phyloP scores from a whole-genome alignment of 1,284 basidiomycete species.

The Retiboletus flavoniger region DNA sequence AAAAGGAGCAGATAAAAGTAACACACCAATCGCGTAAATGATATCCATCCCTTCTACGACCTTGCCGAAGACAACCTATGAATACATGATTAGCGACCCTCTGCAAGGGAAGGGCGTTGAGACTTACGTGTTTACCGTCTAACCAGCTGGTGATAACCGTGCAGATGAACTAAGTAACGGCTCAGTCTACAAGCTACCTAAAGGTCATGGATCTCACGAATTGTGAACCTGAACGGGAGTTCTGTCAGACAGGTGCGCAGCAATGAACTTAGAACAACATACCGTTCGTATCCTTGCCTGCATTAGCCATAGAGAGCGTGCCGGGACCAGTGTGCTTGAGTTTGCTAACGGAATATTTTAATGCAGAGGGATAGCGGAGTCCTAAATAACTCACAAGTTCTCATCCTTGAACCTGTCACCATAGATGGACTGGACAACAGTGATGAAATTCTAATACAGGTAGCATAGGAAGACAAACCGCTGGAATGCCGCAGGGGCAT shows the following conservation, averaged over 20 bases:
- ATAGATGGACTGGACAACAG: conserved; percentile 73
- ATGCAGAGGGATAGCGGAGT: background rate
- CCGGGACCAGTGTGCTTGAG: conserved; percentile 86
- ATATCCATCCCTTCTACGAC: conserved; percentile 91
- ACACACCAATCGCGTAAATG: conserved; percentile 68
- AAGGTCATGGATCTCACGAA: conserved; percentile 51
- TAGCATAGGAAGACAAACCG: conserved; percentile 33
- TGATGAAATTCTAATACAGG: background rate
- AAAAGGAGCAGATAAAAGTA: background rate
- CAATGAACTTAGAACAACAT: conserved; percentile 15
- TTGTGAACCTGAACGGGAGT: conserved; percentile 63
- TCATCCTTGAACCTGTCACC: conserved; percentile 94
- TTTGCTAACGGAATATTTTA: conserved; percentile 53
- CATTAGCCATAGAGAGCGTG: conserved; percentile 91
- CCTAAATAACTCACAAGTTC: conserved; percentile 72
- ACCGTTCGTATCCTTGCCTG: conserved; percentile 86
- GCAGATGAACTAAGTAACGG: conserved; percentile 67
- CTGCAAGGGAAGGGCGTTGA: background rate
- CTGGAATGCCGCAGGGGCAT: too few species aligned
- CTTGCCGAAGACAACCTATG: conserved; percentile 86
- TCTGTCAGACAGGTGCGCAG: conserved; percentile 2
- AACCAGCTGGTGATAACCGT: conserved; percentile 78
- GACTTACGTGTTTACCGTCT: conserved; percentile 65
- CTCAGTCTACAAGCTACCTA: background rate
- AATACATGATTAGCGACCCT: background rate